These are phyloP conservation scores for Trichosanthes cucumerina DNA, from an alignment of 306 rosid species.

Conservation along the genomic window DNA sequence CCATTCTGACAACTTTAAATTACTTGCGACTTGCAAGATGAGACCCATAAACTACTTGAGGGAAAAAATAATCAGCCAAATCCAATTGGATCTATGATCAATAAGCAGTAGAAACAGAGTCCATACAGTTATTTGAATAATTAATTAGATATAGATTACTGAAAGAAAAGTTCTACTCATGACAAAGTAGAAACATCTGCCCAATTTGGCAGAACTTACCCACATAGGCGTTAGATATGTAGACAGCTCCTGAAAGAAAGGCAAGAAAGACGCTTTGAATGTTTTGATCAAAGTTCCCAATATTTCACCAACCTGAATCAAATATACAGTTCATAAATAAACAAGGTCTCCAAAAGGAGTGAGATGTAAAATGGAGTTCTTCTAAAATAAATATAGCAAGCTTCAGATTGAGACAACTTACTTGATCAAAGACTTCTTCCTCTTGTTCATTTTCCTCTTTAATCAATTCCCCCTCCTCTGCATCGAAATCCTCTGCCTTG, in stretches of 20 bases:
- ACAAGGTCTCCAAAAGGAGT: constrained; percentile 7
- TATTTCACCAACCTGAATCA: constrained; percentile 84
- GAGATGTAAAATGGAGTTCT: not conserved
- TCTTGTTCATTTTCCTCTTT: constrained; percentile 98
- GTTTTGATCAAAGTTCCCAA: constrained; percentile 96
- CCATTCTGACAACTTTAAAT: not conserved
- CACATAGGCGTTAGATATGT: constrained; percentile 98
- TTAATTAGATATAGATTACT: not conserved
- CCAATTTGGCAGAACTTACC: constrained; percentile 46
- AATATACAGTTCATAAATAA: constrained; percentile 8
- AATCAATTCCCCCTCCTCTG: constrained; percentile 80
- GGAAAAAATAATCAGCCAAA: not conserved
- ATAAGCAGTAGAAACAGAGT: not conserved
- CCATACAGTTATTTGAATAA: not conserved
- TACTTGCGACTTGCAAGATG: not conserved
- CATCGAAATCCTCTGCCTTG: constrained; percentile 93
- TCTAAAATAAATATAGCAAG: not conserved
- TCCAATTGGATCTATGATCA: not conserved
- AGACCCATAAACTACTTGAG: not conserved
- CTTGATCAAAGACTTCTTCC: constrained; percentile 99
- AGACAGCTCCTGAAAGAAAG: constrained; percentile 80
- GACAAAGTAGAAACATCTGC: not conserved
- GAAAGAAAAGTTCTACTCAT: not conserved
- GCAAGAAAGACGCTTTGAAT: constrained; percentile 88
- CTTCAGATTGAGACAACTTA: constrained; percentile 22